Evolutionary conservation across 805 yeast species (phyloP), one percentile per base, ranked within the genome.

Genomic region (Nakazawaea anatomiae): DNA sequence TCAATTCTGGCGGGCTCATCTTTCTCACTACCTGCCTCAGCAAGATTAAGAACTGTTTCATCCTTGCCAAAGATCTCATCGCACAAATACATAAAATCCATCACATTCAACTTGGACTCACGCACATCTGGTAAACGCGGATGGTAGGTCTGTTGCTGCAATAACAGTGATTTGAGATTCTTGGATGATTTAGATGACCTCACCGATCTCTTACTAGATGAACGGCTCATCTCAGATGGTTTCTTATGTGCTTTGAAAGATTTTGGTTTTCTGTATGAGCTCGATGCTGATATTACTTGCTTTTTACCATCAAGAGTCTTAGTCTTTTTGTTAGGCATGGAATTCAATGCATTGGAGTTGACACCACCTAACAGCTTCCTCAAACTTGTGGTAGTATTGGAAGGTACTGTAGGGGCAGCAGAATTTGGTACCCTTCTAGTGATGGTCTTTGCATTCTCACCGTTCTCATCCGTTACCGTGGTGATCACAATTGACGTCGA

Each of bases 201-300:
- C 14, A 51, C 5, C 10, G 53, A 51, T 39, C 28, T 46, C 40
- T 46, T 46, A 46, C 53, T 51, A 11, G 44, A 39, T 10, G 53
- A 51, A n/a, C 47, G 40, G 42, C 50, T 51, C 5, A 51, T 46
- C 25, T 52, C 31, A 3, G 58, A 42, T 9, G 48, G 52, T 14
- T 54, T 53, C 48, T 53, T 57, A 28, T 48, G 54, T 7, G 34
- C 44, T 28, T 66, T 70, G 57, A 74, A 76, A 0, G 80, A 73
- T n/a, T 75, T 75, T 0, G 77, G 71, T 60, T 70, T 75, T 56
- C 71, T 76, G 51, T 71, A 76, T 4, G 81, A 72, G 6, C 80
- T 75, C 2, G 82, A 67, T 0, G 69, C 80, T 53, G 73, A 68
- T 4, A 76, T 71, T 41, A 69, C 59, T 4, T 72, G 70, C 5